Base-by-base conservation (phyloP, 1,284 basidiomycete genomes). In the Mycena sp. region DNA sequence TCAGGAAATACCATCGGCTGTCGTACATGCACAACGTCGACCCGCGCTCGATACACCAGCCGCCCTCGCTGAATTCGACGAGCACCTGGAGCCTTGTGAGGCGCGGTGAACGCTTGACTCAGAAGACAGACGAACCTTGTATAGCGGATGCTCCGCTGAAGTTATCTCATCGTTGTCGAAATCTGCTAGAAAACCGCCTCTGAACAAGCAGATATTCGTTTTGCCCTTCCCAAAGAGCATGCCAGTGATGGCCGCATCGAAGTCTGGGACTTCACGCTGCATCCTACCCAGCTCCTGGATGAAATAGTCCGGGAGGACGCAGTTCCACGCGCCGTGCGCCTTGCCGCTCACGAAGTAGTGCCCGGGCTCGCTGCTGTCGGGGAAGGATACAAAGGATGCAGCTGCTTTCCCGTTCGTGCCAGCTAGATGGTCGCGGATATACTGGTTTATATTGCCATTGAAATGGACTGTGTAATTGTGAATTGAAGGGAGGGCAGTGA, bases 21-120 rank as follows among this genome's bases (percentile, higher is more conserved):
- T 61, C 60, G 53, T 61, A 61, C 30, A 61, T 56, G 29, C 60
- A 61, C 21, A 61, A 12, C 5, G 51, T 61, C 11, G 58, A 61
- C 14, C 51, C 58, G 35, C 58, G 58, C 12, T 61, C 58, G 51
- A 61, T 54, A 26, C 51, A 53, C 58, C 58, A 61, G 25, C 58
- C 58, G 1, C 44, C 49, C 9, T 6, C 16, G 37, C 41, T n/a
- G n/a, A n/a, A 49, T 14, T 58, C 25, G n/a, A 6, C n/a, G 5
- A 58, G 38, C 9, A 58, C 37, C 55, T 58, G 40, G 17, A n/a
- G n/a, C n/a, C n/a, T n/a, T 26, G 6, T 25, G 17, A 25, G 6
- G n/a, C n/a, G 19, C 5, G 28, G 21, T 23, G 16, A n/a, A 35
- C 14, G 7, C 32, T 35, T 7, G 9, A 35, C 7, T 7, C 14